phyloP scores from a whole-genome alignment of 1,284 basidiomycete species.

The Irpex lacteus region DNA sequence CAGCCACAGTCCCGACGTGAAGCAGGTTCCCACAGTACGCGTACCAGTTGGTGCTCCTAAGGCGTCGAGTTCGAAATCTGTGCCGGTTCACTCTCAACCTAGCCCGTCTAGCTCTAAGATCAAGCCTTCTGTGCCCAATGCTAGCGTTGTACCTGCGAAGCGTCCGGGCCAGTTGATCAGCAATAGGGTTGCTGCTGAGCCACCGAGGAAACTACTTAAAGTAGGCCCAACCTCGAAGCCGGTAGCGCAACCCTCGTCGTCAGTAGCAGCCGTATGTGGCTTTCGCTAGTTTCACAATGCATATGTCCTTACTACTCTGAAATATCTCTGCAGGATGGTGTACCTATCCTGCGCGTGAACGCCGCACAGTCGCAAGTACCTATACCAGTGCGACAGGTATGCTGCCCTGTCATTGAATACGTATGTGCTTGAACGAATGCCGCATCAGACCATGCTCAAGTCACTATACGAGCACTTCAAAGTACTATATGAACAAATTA shows the following conservation, averaged over 20 bases:
- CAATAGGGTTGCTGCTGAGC: conserved; percentile 33
- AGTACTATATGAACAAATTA: conserved; percentile 57
- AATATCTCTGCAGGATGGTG: conserved; percentile 44
- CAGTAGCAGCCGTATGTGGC: conserved; percentile 1
- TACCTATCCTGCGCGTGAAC: conserved; percentile 63
- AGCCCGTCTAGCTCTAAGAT: conserved; percentile 15
- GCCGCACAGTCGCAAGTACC: conserved; percentile 65
- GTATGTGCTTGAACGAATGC: not conserved
- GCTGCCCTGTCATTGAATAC: conserved; percentile 12
- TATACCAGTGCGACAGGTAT: conserved; percentile 67
- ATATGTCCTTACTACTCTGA: not conserved
- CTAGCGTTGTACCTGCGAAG: conserved; percentile 29
- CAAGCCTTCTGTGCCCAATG: conserved; percentile 1
- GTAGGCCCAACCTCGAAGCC: conserved; percentile 40
- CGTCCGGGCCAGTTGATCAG: conserved; percentile 20
- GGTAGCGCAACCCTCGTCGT: conserved; percentile 36
- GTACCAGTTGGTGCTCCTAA: conserved; percentile 37
- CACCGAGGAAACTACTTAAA: conserved; percentile 62
- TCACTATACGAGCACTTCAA: conserved; percentile 67
- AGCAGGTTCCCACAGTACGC: conserved; percentile 33
- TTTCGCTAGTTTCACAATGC: not conserved
- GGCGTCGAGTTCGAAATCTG: conserved; percentile 13
- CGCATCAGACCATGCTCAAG: conserved; percentile 64
- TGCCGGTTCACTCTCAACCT: conserved; percentile 5
- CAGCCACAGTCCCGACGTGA: conserved; percentile 48